These are phyloP conservation scores for Pythium oligandrum DNA, from an alignment of 352 stramenopile genomes.

Conservation along the genomic window DNA sequence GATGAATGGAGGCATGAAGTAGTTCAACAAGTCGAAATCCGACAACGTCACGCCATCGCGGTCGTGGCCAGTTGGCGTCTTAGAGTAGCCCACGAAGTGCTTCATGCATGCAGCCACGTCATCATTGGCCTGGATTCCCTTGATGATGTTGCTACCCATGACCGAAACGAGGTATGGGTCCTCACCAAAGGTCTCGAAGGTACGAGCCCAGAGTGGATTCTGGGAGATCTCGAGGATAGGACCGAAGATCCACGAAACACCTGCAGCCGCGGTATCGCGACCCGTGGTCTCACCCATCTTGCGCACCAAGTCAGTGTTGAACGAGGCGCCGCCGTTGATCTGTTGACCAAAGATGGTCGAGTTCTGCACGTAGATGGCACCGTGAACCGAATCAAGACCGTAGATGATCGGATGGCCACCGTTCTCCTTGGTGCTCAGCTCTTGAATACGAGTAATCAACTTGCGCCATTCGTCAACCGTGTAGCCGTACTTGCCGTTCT, in stretches of 20 bases:
- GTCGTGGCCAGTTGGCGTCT: constrained; percentile 32
- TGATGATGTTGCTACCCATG: constrained; percentile 46
- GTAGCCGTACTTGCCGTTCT: constrained; percentile 28
- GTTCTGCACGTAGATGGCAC: constrained; percentile 59
- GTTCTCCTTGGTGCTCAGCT: constrained; percentile 38
- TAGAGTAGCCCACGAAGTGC: constrained; percentile 39
- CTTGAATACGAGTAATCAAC: constrained; percentile 46
- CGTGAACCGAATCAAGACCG: constrained; percentile 71
- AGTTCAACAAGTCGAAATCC: constrained; percentile 23
- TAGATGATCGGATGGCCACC: constrained; percentile 51
- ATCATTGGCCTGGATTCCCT: constrained; percentile 33
- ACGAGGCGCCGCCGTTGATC: constrained; percentile 70
- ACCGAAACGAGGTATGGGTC: constrained; percentile 51
- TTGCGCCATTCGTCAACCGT: constrained; percentile 48
- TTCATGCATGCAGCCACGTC: constrained; percentile 51
- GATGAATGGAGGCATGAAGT: constrained; percentile 19
- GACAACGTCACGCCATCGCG: constrained; percentile 26
- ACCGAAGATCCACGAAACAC: constrained; percentile 75
- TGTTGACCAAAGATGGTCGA: constrained; percentile 67
- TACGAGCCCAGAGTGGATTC: constrained; percentile 51
- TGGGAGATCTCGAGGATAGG: constrained; percentile 74
- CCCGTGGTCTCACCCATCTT: constrained; percentile 44
- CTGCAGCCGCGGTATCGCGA: constrained; percentile 54
- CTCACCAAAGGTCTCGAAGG: constrained; percentile 86
- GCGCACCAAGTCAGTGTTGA: constrained; percentile 50